Percentiles rank a stretch among this genome's conserved stretches.
phyloP scores from a whole-genome alignment of 2,329 filamentous ascomycete genomes.

The Claviceps humidiphila region DNA sequence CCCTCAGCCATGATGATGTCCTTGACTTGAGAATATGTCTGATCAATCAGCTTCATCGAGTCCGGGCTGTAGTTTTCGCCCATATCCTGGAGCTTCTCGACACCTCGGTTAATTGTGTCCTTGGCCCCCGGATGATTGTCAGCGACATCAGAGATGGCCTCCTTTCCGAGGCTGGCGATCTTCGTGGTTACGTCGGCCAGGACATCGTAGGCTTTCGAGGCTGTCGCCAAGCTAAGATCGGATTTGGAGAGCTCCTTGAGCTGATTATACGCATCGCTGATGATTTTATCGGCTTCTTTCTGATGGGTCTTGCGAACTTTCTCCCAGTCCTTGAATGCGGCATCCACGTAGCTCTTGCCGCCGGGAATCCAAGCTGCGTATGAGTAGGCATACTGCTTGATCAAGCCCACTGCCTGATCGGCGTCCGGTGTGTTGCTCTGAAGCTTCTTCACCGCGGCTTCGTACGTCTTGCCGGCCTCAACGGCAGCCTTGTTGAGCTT shows the following conservation, averaged over 20 bases:
- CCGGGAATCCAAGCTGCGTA: constrained; percentile 64
- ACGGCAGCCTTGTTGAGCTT: constrained; percentile 34
- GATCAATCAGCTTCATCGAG: constrained; percentile 62
- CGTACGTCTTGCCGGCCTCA: constrained; percentile 47
- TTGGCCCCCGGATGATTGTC: constrained; percentile 63
- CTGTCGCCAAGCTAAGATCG: constrained; percentile 49
- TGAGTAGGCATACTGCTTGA: constrained; percentile 51
- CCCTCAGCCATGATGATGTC: constrained; percentile 52
- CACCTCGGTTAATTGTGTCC: constrained; percentile 54
- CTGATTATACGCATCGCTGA: constrained; percentile 54
- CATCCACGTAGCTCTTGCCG: constrained; percentile 53
- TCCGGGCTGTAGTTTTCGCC: constrained; percentile 60
- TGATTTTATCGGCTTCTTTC: constrained; percentile 55
- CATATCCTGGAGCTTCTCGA: constrained; percentile 57
- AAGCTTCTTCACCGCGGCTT: constrained; percentile 45
- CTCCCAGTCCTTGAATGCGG: constrained; percentile 58
- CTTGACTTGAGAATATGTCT: constrained; percentile 54
- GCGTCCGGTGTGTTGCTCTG: constrained; percentile 50
- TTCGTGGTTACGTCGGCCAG: constrained; percentile 48
- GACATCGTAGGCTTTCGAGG: constrained; percentile 46
- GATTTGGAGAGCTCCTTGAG: constrained; percentile 47
- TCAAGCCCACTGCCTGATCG: constrained; percentile 52
- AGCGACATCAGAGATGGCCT: constrained; percentile 50
- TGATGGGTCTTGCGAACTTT: constrained; percentile 52
- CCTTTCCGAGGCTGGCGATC: constrained; percentile 47